Percentiles rank a stretch among this genome's conserved stretches.
Conservation (phyloP, 1,139 yeast species). For the Nematodospora anomalae region DNA sequence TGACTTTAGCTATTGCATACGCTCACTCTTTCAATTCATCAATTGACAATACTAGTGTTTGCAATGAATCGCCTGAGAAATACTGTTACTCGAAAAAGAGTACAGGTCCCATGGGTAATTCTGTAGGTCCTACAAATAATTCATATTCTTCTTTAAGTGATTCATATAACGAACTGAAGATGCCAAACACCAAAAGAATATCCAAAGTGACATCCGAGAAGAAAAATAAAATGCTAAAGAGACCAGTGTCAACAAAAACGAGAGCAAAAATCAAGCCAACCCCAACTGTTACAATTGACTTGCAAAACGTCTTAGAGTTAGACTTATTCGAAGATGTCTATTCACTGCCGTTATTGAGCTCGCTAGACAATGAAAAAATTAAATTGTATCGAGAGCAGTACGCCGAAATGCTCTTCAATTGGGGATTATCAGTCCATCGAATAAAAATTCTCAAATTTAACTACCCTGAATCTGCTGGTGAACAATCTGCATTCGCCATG, state of each 20-base stretch:
- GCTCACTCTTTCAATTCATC: conserved; percentile 16
- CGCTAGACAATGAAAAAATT: conserved; percentile 46
- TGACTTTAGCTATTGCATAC: conserved; percentile 9
- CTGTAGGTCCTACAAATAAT: conserved; percentile 8
- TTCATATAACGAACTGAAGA: conserved; percentile 9
- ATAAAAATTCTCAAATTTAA: conserved; percentile 79
- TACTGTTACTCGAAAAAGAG: conserved; percentile 12
- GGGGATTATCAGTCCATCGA: conserved; percentile 82
- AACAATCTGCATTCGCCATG: conserved; percentile 23
- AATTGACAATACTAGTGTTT: conserved; percentile 11
- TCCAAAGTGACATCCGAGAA: conserved; percentile 4
- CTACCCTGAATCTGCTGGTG: conserved; percentile 29
- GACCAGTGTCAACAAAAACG: not conserved
- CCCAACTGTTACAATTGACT: conserved; percentile 50
- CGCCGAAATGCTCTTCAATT: conserved; percentile 73
- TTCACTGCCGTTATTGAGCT: conserved; percentile 46
- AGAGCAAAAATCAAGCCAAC: conserved; percentile 21
- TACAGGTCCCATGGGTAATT: conserved; percentile 3
- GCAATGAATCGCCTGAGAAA: conserved; percentile 17
- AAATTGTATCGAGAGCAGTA: conserved; percentile 65
- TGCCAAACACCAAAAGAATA: conserved; percentile 6
- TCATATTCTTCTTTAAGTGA: conserved; percentile 13
- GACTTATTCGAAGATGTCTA: conserved; percentile 54
- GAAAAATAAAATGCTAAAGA: conserved; percentile 16
- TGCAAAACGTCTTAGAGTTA: conserved; percentile 54